phyloP scores from a whole-genome alignment of 805 yeast species.

The Starmerella tilneyi region DNA sequence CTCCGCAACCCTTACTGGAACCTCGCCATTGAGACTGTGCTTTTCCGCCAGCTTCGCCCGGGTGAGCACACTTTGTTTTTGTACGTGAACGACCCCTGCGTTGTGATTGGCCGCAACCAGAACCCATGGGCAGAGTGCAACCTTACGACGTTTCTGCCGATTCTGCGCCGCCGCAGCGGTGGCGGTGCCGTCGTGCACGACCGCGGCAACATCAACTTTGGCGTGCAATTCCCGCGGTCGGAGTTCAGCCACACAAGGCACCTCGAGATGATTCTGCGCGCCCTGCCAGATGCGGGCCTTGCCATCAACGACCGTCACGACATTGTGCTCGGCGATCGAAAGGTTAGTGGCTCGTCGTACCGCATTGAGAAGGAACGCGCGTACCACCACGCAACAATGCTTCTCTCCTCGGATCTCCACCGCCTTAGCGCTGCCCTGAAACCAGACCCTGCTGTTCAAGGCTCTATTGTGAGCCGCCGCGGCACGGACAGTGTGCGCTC shows the following conservation, averaged over 20 bases:
- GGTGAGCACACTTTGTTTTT: constrained; percentile 50
- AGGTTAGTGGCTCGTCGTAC: constrained; percentile 89
- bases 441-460: constrained; percentile 30
- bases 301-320: constrained; percentile 70
- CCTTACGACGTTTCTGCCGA: constrained; percentile 51
- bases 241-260: constrained; percentile 49
- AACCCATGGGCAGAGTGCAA: constrained; percentile 86
- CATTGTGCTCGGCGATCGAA: constrained; percentile 41
- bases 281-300: constrained; percentile 32
- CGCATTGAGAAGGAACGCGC: constrained; percentile 72
- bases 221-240: constrained; percentile 60
- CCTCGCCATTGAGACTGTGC: constrained; percentile 69
- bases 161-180: constrained; percentile 74
- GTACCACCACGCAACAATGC: constrained; percentile 95
- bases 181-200: constrained; percentile 98
- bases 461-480: constrained; percentile 37
- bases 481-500: constrained; percentile 73
- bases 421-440: constrained; percentile 50
- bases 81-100: constrained; percentile 71
- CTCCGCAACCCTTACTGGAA: constrained; percentile 61
- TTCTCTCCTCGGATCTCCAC: constrained; percentile 55
- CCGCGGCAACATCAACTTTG: constrained; percentile 74
- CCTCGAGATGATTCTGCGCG: constrained; percentile 41
- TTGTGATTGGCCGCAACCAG: constrained; percentile 93
- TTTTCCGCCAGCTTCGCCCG: constrained; percentile 40